Evolutionary conservation across 1,284 basidiomycete species (phyloP).

Genomic region (Neolentinus lepideus): DNA sequence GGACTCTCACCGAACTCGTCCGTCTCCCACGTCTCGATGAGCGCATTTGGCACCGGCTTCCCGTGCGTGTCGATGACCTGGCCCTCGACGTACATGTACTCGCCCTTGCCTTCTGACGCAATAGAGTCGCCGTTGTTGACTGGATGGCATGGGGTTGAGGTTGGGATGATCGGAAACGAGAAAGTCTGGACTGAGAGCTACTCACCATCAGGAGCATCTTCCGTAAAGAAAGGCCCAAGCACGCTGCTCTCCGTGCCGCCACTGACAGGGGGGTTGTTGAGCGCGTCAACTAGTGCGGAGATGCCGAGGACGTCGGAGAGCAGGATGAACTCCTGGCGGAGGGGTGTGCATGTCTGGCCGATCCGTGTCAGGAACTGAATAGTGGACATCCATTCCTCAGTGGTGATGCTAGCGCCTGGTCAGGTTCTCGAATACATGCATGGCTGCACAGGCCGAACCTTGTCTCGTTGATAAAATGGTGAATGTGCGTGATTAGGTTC

Average conservation of each 20-base stretch:
- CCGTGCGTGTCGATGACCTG: constrained; percentile 25
- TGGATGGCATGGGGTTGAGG: constrained; percentile 9
- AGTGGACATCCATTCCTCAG: constrained; percentile 80
- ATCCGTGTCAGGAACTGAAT: constrained; percentile 72
- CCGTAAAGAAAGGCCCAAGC: constrained; percentile 81
- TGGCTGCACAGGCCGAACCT: constrained; percentile 23
- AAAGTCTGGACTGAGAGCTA: constrained; percentile 4
- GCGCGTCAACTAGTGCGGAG: constrained; percentile 67
- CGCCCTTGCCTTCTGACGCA: constrained; percentile 34
- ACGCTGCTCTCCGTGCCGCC: constrained; percentile 71
- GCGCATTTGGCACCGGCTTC: constrained; percentile 22
- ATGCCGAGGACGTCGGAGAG: constrained; percentile 76
- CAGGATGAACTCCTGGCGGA: constrained; percentile 82
- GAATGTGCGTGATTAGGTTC: constrained; percentile 52
- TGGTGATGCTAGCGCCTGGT: constrained; percentile 45
- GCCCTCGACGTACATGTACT: constrained; percentile 31
- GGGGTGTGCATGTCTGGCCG: constrained; percentile 65
- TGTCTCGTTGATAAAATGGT: constrained; percentile 68
- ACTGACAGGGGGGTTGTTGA: constrained; percentile 67
- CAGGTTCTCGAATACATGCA: neutral
- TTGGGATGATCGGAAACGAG: neutral
- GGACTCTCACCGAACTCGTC: constrained; percentile 18
- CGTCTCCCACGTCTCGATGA: constrained; percentile 36
- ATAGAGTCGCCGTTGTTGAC: constrained; percentile 37
- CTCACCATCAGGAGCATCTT: constrained; percentile 70